Percentiles rank a stretch among this genome's conserved stretches.
These are phyloP conservation scores for Globisporangium nunn DNA, from an alignment of 352 stramenopile genomes.

Conservation along the genomic window DNA sequence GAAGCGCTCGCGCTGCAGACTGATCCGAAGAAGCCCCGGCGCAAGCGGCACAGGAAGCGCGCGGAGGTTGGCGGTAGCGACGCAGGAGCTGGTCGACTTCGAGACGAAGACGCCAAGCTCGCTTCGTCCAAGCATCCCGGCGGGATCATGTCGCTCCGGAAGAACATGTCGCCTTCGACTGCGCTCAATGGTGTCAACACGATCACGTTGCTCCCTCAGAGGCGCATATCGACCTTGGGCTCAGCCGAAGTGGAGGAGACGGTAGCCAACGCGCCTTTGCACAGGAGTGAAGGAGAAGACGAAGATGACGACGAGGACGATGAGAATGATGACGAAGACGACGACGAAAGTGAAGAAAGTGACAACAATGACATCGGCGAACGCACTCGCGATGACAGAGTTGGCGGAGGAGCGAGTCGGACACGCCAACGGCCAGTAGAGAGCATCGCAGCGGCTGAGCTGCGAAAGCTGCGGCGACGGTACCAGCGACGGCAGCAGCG, in stretches of 20 bases:
- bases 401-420: neutral
- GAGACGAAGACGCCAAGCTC: neutral
- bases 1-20: conserved; percentile 29
- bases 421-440: conserved; percentile 1
- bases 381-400: conserved; percentile 7
- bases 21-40: neutral
- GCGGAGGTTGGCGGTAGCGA: neutral
- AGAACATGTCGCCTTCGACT: neutral
- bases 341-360: neutral
- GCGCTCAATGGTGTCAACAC: neutral
- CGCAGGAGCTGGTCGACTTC: neutral
- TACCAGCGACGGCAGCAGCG: conserved; percentile 22
- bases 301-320: conserved; percentile 18
- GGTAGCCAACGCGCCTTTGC: neutral
- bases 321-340: conserved; percentile 15
- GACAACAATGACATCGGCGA: conserved; percentile 6
- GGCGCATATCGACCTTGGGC: conserved; percentile 27
- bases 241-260: conserved; percentile 5
- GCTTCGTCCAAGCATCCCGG: conserved; percentile 1
- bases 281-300: conserved; percentile 8
- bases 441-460: conserved; percentile 11
- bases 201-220: conserved; percentile 24
- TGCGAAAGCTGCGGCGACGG: conserved; percentile 20
- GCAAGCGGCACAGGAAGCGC: neutral
- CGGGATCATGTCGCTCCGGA: conserved; percentile 1